These are phyloP conservation scores for Daedaleopsis nitida DNA, from an alignment of 768 basidiomycete species.

Conservation along the genomic window DNA sequence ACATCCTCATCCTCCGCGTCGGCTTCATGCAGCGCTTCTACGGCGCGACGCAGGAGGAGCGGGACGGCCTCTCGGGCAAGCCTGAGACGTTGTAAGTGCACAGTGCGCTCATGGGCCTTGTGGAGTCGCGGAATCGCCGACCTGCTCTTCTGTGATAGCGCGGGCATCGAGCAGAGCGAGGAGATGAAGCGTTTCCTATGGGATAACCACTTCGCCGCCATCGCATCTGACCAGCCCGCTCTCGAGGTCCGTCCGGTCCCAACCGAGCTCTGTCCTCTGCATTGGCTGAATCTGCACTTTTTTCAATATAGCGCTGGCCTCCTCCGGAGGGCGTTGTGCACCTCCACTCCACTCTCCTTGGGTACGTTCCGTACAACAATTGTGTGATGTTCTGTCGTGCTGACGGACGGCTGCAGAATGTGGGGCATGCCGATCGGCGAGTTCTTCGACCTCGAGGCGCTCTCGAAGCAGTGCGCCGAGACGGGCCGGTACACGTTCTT, in stretches of 20 bases:
- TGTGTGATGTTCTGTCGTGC: not conserved
- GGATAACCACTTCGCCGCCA: conserved; percentile 74
- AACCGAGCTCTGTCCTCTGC: not conserved
- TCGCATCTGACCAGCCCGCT: conserved; percentile 68
- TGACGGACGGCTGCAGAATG: conserved; percentile 38
- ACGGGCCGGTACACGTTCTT: conserved; percentile 71
- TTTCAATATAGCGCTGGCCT: conserved; percentile 56
- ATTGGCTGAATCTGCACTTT: not conserved
- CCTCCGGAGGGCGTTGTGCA: conserved; percentile 41
- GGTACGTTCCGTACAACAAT: not conserved
- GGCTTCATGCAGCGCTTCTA: conserved; percentile 66
- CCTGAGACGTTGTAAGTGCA: conserved; percentile 57
- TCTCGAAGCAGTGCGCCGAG: conserved; percentile 57
- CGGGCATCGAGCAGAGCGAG: conserved; percentile 68
- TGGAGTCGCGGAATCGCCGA: not conserved
- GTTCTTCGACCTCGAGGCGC: conserved; percentile 69
- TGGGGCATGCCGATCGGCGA: conserved; percentile 83
- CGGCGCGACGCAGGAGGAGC: conserved; percentile 41
- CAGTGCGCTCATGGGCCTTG: not conserved
- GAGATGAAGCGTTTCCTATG: conserved; percentile 77
- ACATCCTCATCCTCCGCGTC: conserved; percentile 60
- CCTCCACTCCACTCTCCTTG: conserved; percentile 15
- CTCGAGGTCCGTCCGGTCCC: conserved; percentile 47
- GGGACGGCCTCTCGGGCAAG: conserved; percentile 43
- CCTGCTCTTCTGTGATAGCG: conserved; percentile 36